Base-by-base conservation (phyloP, 441 rosid genomes). In the Euphorbia schlechtendalii region DNA sequence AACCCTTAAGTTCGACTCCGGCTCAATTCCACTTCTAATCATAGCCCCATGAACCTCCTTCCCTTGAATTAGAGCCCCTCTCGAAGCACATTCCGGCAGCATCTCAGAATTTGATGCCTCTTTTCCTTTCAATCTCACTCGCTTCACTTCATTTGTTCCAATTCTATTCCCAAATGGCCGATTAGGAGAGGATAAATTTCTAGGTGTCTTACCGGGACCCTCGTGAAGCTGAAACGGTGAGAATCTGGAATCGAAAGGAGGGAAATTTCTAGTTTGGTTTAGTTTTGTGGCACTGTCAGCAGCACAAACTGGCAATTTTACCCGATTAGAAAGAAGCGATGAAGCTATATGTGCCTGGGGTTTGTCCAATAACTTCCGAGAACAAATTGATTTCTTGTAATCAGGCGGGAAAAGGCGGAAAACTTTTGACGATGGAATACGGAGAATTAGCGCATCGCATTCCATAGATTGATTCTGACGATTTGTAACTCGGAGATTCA, bases 1-100 rank as follows among this genome's bases (percentile, higher is more conserved):
- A 45, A 71, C 59, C 84, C 85, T 32, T 82, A 90, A 20, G 85
- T 82, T 73, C 63, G 83, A 49, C 75, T 82, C 82, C 6, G 72
- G 73, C 18, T 68, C 74, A 11, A 67, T 15, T 15, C 64, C 73
- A 14, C 20, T 67, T 27, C 34, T 59, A 12, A 72, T 59, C 36
- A 77, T 14, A 12, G 64, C 62, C 46, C 78, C 81, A 59, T 80
- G 81, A 46, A 82, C 63, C 17, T 66, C 63, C 66, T 65, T 75
- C 11, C 83, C 89, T 10, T 59, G 63, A 18, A 34, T 36, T 25
- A 81, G 38, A 45, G 51, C 63, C 74, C 76, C 75, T 14, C 46
- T 72, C 3, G 74, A 59, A 55, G 78, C 78, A 69, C 74, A 80
- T 30, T 76, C 79, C 2, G 59, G 76, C 49, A 84, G 61, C 64